Evolutionary conservation across 2,329 filamentous ascomycete species (phyloP).

Genomic region (Penicillium concentricum): DNA sequence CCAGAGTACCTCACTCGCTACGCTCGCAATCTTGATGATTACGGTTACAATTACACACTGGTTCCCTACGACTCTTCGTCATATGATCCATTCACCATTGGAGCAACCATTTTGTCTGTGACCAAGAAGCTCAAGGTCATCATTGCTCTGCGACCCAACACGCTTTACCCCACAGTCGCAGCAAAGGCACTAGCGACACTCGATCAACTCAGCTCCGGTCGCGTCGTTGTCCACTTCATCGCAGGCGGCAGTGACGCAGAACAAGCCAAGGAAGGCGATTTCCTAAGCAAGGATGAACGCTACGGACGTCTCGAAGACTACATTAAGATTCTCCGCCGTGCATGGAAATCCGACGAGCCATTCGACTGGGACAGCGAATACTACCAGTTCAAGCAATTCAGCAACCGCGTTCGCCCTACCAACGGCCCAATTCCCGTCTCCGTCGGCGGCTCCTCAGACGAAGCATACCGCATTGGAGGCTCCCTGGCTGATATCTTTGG

Average conservation of each 20-base stretch:
- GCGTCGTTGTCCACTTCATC: constrained; percentile 63
- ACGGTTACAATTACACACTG: constrained; percentile 62
- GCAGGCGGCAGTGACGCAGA: constrained; percentile 61
- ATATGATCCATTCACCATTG: constrained; percentile 59
- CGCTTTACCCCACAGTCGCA: constrained; percentile 61
- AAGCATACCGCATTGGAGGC: constrained; percentile 60
- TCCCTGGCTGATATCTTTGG: constrained; percentile 62
- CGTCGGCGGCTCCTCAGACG: constrained; percentile 59
- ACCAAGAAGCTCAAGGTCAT: constrained; percentile 63
- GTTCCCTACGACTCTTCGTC: constrained; percentile 58
- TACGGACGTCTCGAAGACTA: constrained; percentile 62
- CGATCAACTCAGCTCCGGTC: constrained; percentile 58
- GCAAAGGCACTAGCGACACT: constrained; percentile 62
- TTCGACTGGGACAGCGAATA: constrained; percentile 63
- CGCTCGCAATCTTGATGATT: constrained; percentile 42
- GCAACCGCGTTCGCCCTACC: constrained; percentile 54
- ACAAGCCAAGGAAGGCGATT: constrained; percentile 61
- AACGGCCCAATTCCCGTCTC: constrained; percentile 58
- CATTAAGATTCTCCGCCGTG: constrained; percentile 59
- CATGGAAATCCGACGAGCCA: constrained; percentile 56
- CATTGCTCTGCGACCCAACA: constrained; percentile 62
- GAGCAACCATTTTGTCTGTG: constrained; percentile 56
- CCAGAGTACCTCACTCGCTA: constrained; percentile 25
- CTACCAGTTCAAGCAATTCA: constrained; percentile 60
- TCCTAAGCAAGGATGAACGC: constrained; percentile 57